Conservation (phyloP, 2,329 filamentous ascomycete species). For the Xylaria arbuscula region DNA sequence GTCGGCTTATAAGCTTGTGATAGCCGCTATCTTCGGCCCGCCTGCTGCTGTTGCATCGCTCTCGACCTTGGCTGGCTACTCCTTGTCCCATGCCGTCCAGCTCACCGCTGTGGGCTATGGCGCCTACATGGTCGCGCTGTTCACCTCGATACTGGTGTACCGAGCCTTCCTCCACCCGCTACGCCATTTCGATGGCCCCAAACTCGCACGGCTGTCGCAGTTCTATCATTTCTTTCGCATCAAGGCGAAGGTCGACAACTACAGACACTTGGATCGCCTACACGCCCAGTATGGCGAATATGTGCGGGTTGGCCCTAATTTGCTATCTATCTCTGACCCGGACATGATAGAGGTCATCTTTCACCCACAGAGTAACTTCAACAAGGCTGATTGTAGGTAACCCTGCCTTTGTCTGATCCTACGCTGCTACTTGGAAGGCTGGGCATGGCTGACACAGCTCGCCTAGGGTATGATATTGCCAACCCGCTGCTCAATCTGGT, state of each 20-base stretch:
- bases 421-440: neutral
- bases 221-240: conserved; percentile 37
- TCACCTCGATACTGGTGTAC: conserved; percentile 35
- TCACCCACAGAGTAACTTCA: conserved; percentile 34
- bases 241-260: conserved; percentile 36
- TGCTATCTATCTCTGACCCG: conserved; percentile 38
- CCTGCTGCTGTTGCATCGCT: conserved; percentile 17
- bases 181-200: conserved; percentile 33
- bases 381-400: conserved; percentile 37
- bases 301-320: conserved; percentile 37
- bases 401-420: neutral
- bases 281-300: conserved; percentile 38
- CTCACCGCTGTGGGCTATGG: conserved; percentile 28
- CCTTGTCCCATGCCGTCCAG: conserved; percentile 20
- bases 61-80: conserved; percentile 6
- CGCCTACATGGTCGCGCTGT: conserved; percentile 36
- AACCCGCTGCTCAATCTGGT: conserved; percentile 36
- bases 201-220: conserved; percentile 31
- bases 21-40: conserved; percentile 25
- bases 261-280: conserved; percentile 35
- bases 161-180: conserved; percentile 37
- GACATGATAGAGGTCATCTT: conserved; percentile 35
- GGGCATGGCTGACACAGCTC: conserved; percentile 2
- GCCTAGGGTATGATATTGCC: conserved; percentile 39
- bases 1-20: conserved; percentile 27